Base-by-base conservation (phyloP, 129 eudicot species). In the Flaveria linearis region DNA sequence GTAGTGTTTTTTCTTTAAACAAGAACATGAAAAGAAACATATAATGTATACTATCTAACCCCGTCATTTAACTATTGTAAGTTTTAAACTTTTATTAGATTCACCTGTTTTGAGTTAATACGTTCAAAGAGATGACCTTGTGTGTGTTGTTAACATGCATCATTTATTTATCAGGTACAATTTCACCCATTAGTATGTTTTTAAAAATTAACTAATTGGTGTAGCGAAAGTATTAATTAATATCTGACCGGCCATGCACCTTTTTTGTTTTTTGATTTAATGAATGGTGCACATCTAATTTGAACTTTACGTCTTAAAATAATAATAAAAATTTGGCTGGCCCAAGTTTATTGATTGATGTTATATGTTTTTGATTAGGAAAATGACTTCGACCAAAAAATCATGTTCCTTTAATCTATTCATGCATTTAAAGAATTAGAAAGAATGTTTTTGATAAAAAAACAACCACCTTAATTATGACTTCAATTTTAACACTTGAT, bases 401-500 rank as follows among this genome's bases (percentile, higher is more conserved):
- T 22, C 65, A 58, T 58, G 65, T 58, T 58, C 65, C 65, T 58
- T 49, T 14, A 10, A 58, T 23, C 14, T 58, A 58, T 23, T 58
- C 65, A 58, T 11, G 16, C 65, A 58, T 58, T 58, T 58, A 20
- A 58, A 58, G 65, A 9, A 14, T 20, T 58, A 49, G 10, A 58
- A 58, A 58, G 36, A 58, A 58, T 58, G 65, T 58, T 58, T 9
- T 20, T 58, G 65, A 22, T 58, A 58, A 11, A 23, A 16, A 58
- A 58, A 16, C n/a, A 58, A 58, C 30, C 33, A 20, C 22, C 22
- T n/a, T n/a, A n/a, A n/a, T 58, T 58, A 58, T 22, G 33, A 58
- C 65, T 58, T 22, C 65, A 58, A 58, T 58, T 23, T 58, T 22
- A 22, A 23, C 22, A 20, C 28, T 56, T 56, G 26, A 2, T 55